phyloP scores from a whole-genome alignment of 495 filamentous ascomycete species.

The Hypoxylon subgilvum region DNA sequence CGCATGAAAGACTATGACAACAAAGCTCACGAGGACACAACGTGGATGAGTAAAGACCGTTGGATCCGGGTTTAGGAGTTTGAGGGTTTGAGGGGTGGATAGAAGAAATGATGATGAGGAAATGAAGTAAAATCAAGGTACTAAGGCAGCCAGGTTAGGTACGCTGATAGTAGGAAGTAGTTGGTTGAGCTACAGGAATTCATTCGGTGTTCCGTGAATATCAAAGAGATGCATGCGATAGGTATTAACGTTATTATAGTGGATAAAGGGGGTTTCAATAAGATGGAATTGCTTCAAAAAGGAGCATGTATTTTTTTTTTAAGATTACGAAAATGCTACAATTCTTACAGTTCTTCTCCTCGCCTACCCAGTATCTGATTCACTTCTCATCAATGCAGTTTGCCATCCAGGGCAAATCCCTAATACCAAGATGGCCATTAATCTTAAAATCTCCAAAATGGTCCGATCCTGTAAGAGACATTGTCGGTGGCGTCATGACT shows the following conservation, averaged over 20 bases:
- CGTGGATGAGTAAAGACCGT: too few relatives aligned
- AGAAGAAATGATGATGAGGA: too few relatives aligned
- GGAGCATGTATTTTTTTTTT: constrained; percentile 7
- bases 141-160: too few relatives aligned
- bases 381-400: too few relatives aligned
- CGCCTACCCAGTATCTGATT: not conserved
- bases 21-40: too few relatives aligned
- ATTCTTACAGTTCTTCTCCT: too few relatives aligned
- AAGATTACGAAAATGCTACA: constrained; percentile 19
- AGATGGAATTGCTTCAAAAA: constrained; percentile 12
- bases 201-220: constrained; percentile 8
- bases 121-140: too few relatives aligned
- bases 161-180: not conserved
- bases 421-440: constrained; percentile 29
- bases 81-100: too few relatives aligned
- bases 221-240: not conserved
- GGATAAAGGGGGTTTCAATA: constrained; percentile 20
- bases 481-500: constrained; percentile 31
- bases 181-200: too few relatives aligned
- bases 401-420: constrained; percentile 10
- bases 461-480: constrained; percentile 16
- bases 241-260: too few relatives aligned
- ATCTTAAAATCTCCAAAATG: constrained; percentile 29
- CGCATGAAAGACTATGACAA: too few relatives aligned
- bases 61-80: too few relatives aligned